These are phyloP conservation scores for Candida gorgasii DNA, from an alignment of 805 yeast species.

Conservation along the genomic window DNA sequence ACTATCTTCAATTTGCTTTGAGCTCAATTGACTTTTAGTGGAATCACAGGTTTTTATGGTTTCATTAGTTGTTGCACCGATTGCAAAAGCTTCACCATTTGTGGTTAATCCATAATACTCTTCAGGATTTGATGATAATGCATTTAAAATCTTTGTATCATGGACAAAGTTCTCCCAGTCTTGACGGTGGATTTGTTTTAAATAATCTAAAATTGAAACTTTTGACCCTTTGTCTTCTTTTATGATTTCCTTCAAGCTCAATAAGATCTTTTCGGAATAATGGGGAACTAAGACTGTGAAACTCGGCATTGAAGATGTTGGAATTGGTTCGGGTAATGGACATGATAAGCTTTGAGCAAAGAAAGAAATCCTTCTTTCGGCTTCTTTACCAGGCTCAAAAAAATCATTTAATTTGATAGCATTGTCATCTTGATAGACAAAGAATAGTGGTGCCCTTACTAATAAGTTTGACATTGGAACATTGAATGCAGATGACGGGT, in stretches of 20 bases:
- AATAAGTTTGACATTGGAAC: background rate
- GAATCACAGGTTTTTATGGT: too few species aligned
- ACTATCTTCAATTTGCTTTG: background rate
- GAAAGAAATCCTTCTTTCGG: conserved; percentile 52
- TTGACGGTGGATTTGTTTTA: conserved; percentile 65
- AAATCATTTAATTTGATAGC: conserved; percentile 37
- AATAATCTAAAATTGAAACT: conserved; percentile 70
- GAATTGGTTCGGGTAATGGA: conserved; percentile 49
- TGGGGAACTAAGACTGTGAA: conserved; percentile 56
- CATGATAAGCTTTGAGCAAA: conserved; percentile 56
- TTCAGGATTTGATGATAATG: conserved; percentile 4
- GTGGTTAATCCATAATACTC: background rate
- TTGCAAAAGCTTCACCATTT: too few species aligned
- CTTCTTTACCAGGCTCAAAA: conserved; percentile 48
- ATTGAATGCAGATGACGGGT: background rate
- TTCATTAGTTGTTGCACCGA: too few species aligned
- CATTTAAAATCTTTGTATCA: conserved; percentile 57
- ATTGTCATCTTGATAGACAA: conserved; percentile 50
- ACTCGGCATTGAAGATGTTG: conserved; percentile 48
- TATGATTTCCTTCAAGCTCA: conserved; percentile 47
- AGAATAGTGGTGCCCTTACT: conserved; percentile 46
- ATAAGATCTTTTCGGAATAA: conserved; percentile 50
- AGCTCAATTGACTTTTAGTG: background rate
- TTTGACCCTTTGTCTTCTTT: conserved; percentile 47
- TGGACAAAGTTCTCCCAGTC: conserved; percentile 84